phyloP scores from a whole-genome alignment of 2,329 filamentous ascomycete genomes.

The Penicillium sp. region DNA sequence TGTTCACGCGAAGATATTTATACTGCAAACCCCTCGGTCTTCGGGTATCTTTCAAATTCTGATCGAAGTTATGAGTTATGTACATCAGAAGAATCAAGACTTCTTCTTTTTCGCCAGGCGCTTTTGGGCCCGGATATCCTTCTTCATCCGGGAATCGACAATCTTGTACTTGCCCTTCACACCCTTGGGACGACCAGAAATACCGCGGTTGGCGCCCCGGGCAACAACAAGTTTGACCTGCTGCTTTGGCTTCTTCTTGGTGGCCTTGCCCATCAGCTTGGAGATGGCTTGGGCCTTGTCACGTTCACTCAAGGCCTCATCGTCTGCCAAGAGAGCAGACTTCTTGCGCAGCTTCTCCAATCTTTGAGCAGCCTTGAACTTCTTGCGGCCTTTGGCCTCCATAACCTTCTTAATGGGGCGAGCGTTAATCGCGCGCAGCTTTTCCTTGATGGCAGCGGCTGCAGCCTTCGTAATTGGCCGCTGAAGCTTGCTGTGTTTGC shows the following conservation, averaged over 20 bases:
- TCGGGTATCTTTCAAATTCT: slow-evolving; percentile 8
- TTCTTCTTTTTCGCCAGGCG: slow-evolving; percentile 72
- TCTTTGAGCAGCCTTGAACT: slow-evolving; percentile 83
- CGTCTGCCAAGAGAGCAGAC: slow-evolving; percentile 78
- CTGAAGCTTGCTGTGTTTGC: slow-evolving; percentile 71
- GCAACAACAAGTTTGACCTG: slow-evolving; percentile 87
- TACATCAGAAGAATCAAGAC: slow-evolving; percentile 36
- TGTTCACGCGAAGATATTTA: background rate
- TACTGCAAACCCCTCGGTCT: background rate
- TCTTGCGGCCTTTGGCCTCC: slow-evolving; percentile 94
- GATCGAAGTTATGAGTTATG: slow-evolving; percentile 9
- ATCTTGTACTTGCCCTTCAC: slow-evolving; percentile 98
- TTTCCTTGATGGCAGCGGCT: slow-evolving; percentile 88
- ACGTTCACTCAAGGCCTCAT: slow-evolving; percentile 89
- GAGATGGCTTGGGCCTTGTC: slow-evolving; percentile 85
- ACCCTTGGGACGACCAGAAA: slow-evolving; percentile 78
- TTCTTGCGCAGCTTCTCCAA: slow-evolving; percentile 97
- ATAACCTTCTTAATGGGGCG: slow-evolving; percentile 98
- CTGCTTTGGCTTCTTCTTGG: slow-evolving; percentile 78
- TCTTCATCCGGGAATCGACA: slow-evolving; percentile 92
- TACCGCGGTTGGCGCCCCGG: slow-evolving; percentile 72
- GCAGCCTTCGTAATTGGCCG: slow-evolving; percentile 90
- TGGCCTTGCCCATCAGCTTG: slow-evolving; percentile 73
- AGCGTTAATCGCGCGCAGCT: slow-evolving; percentile 84
- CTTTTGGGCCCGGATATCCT: slow-evolving; percentile 87